Evolutionary conservation across 148 eudicot genomes (phyloP).

Genomic region (Cornus suecica): DNA sequence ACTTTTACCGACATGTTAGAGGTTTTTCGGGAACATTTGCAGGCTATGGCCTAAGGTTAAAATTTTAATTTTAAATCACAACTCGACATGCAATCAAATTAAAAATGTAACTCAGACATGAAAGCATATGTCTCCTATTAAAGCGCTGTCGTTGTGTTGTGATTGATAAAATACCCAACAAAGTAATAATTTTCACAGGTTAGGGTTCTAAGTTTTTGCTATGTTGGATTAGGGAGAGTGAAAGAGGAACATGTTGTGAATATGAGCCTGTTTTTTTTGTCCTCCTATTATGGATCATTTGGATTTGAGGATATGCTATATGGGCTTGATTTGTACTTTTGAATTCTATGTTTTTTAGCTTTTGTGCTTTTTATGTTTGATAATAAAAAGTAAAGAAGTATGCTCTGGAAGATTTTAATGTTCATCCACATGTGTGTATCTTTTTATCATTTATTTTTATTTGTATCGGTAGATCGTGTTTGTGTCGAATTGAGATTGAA

Average conservation of each 20-base stretch:
- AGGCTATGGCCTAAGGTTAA: constrained; percentile 30
- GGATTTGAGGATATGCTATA: no score
- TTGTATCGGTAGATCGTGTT: not conserved
- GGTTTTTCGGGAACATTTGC: constrained; percentile 56
- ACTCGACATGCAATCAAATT: no score
- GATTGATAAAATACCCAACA: no score
- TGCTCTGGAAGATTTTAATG: not conserved
- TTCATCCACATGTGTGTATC: not conserved
- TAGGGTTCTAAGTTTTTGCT: no score
- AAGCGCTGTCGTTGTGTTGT: not conserved
- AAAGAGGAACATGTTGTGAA: no score
- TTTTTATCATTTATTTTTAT: not conserved
- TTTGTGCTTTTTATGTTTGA: not conserved
- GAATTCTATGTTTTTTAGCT: not conserved
- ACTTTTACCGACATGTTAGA: constrained; percentile 58
- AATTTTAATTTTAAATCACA: no score
- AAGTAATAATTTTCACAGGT: no score
- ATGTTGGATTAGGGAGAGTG: no score
- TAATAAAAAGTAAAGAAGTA: not conserved
- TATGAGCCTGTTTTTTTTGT: no score
- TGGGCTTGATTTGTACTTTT: not conserved
- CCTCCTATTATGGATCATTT: no score
- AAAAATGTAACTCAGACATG: not conserved
- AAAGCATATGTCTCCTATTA: no score
- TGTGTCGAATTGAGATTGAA: not conserved